Conservation (phyloP, 352 stramenopile genomes). For the Pythium scleroteichum region DNA sequence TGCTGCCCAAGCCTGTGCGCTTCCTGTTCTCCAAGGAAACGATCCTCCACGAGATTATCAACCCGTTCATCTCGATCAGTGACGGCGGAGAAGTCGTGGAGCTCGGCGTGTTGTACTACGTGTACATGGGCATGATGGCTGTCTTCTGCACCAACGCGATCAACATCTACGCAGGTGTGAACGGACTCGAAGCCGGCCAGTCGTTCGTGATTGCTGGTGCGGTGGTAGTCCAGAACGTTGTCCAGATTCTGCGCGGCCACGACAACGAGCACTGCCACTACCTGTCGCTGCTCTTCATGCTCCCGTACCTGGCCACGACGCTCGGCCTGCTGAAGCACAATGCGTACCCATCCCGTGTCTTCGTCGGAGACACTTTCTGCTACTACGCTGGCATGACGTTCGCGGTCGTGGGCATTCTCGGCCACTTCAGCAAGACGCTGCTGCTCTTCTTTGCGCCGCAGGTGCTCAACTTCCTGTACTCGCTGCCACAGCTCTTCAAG, state of each 20-base stretch:
- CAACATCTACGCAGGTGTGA: constrained; percentile 99
- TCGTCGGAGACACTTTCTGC: constrained; percentile 99
- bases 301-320: constrained; percentile 94
- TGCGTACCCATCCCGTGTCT: constrained; percentile 97
- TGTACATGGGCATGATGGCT: constrained; percentile 98
- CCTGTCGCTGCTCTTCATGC: constrained; percentile 96
- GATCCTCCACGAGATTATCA: constrained; percentile 56
- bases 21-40: constrained; percentile 73
- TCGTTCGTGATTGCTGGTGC: constrained; percentile 91
- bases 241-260: constrained; percentile 89
- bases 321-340: constrained; percentile 96
- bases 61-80: constrained; percentile 65
- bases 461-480: constrained; percentile 99
- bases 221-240: constrained; percentile 94
- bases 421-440: constrained; percentile 99
- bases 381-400: constrained; percentile 99
- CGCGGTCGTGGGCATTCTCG: constrained; percentile 94
- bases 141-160: constrained; percentile 99
- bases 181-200: constrained; percentile 97
- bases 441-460: constrained; percentile 98
- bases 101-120: constrained; percentile 93
- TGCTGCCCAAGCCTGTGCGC: constrained; percentile 89
- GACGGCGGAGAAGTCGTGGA: constrained; percentile 89
- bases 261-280: constrained; percentile 91
- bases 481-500: constrained; percentile 97